phyloP scores from a whole-genome alignment of 163 green algal species.

The Scenedesmus sp. region DNA sequence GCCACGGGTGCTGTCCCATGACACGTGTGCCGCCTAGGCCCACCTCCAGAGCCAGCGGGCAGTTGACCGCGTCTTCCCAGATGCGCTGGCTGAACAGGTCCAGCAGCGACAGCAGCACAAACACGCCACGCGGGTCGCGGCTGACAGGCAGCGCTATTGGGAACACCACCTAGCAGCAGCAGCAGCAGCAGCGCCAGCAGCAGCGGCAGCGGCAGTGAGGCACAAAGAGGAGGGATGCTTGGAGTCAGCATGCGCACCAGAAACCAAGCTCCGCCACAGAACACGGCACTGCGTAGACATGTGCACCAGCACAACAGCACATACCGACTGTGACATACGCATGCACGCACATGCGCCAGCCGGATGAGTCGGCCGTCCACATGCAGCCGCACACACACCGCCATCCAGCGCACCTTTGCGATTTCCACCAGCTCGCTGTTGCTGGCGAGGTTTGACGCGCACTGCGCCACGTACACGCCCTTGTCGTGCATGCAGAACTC shows the following conservation, averaged over 20 bases:
- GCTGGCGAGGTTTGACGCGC: neutral
- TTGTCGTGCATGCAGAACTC: slow-evolving; percentile 57
- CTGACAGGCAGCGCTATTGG: slow-evolving; percentile 23
- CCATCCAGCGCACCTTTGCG: slow-evolving; percentile 7
- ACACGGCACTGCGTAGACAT: too few species aligned
- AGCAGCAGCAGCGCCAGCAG: neutral
- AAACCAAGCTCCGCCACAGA: too few species aligned
- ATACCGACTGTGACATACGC: too few species aligned
- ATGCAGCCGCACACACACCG: too few species aligned
- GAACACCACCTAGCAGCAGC: neutral
- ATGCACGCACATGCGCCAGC: too few species aligned
- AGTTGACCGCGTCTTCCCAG: slow-evolving; percentile 36
- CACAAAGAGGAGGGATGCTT: too few species aligned
- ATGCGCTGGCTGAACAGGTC: slow-evolving; percentile 46
- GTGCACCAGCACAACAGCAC: too few species aligned
- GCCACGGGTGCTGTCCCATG: too few species aligned
- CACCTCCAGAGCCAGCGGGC: slow-evolving; percentile 1
- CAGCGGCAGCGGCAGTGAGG: neutral
- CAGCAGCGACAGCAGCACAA: slow-evolving; percentile 47
- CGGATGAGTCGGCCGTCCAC: too few species aligned
- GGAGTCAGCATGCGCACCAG: too few species aligned
- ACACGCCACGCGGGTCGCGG: slow-evolving; percentile 39
- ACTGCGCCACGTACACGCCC: slow-evolving; percentile 54
- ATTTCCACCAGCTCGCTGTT: slow-evolving; percentile 50
- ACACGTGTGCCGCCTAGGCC: too few species aligned